Evolutionary conservation across 2,329 filamentous ascomycete species (phyloP).

Genomic region (Cryphonectria radicalis): DNA sequence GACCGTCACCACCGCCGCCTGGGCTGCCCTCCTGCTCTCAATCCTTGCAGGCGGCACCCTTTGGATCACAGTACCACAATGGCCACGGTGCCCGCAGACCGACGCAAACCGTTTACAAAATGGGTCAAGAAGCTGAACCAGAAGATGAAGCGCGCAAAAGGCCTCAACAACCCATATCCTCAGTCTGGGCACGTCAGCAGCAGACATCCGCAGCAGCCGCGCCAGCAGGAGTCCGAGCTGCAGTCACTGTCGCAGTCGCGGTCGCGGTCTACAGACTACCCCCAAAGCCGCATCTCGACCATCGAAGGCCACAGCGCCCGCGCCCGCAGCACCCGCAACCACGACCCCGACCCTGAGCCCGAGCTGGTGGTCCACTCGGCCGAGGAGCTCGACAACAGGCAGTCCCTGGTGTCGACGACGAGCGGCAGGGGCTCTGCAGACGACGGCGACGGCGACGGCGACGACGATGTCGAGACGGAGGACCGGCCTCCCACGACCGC

Average conservation of each 20-base stretch:
- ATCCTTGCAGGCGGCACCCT: background rate
- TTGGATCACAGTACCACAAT: conserved; percentile 13
- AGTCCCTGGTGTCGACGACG: conserved; percentile 24
- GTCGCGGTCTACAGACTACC: conserved; percentile 25
- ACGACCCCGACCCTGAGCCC: background rate
- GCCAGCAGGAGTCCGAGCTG: conserved; percentile 9
- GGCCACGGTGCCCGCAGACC: conserved; percentile 47
- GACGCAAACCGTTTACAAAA: conserved; percentile 84
- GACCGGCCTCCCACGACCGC: conserved; percentile 67
- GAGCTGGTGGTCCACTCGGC: conserved; percentile 24
- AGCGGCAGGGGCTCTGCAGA: conserved; percentile 17
- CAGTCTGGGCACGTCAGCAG: conserved; percentile 67
- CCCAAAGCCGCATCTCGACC: conserved; percentile 23
- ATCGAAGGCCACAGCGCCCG: conserved; percentile 33
- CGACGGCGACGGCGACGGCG: background rate
- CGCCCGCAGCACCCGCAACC: conserved; percentile 32
- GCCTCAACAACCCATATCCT: conserved; percentile 91
- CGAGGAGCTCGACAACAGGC: conserved; percentile 28
- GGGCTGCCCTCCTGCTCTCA: conserved; percentile 3
- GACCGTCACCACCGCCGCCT: background rate
- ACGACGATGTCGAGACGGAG: conserved; percentile 19
- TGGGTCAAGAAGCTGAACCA: conserved; percentile 89
- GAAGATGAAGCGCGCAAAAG: conserved; percentile 62
- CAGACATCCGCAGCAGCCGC: conserved; percentile 19
- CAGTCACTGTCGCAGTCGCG: conserved; percentile 25